phyloP scores from a whole-genome alignment of 768 basidiomycete genomes.

The Infundibulicybe gibba region DNA sequence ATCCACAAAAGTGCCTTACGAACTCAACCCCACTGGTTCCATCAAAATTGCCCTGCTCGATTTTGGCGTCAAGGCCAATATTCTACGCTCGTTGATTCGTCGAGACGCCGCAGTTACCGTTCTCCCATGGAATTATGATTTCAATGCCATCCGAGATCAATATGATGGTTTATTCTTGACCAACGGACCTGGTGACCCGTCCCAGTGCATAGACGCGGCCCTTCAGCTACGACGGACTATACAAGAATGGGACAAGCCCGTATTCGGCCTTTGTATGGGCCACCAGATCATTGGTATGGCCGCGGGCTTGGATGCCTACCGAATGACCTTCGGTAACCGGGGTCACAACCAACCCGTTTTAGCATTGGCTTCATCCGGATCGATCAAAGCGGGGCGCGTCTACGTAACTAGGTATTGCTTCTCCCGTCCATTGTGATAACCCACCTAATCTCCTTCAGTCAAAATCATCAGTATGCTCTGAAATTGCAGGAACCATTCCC shows the following conservation, averaged over 20 bases:
- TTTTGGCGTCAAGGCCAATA: conserved; percentile 98
- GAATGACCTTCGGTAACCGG: conserved; percentile 99
- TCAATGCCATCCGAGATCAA: conserved; percentile 85
- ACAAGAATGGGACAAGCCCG: conserved; percentile 85
- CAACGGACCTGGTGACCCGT: conserved; percentile 96
- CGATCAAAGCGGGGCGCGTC: conserved; percentile 92
- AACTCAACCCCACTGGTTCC: conserved; percentile 82
- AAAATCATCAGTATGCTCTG: conserved; percentile 99
- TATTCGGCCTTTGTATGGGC: conserved; percentile 99
- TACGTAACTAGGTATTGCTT: conserved; percentile 86
- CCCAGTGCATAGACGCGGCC: conserved; percentile 83
- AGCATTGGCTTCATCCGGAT: conserved; percentile 89
- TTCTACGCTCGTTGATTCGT: conserved; percentile 86
- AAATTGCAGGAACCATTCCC: conserved; percentile 95
- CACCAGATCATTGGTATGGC: conserved; percentile 98
- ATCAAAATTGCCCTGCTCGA: conserved; percentile 95
- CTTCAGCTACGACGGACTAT: conserved; percentile 78
- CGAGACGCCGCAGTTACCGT: conserved; percentile 93
- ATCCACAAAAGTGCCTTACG: conserved; percentile 82
- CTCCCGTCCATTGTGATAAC: background rate
- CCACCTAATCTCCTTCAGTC: conserved; percentile 36
- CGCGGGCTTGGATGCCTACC: conserved; percentile 92
- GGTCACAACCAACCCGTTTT: conserved; percentile 99
- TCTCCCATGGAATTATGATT: conserved; percentile 96
- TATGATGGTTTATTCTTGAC: conserved; percentile 95